phyloP scores from a whole-genome alignment of 2,329 filamentous ascomycete species.

The Epichloe uncinata region DNA sequence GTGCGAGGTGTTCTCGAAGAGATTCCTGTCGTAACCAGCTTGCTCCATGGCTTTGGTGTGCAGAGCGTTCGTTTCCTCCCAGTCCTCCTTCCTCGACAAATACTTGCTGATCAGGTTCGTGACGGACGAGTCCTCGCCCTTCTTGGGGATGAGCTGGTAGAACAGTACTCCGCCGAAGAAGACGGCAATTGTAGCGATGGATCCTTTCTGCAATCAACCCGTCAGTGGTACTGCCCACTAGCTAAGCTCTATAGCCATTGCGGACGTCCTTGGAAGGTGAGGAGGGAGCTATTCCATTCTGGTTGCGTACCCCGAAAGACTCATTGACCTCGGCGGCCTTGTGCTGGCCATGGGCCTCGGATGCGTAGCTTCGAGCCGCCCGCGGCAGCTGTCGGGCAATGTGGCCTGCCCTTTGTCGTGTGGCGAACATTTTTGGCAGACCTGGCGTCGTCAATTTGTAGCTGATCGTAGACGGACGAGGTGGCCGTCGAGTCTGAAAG shows the following conservation, averaged over 20 bases:
- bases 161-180: constrained; percentile 30
- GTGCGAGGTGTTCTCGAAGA: constrained; percentile 32
- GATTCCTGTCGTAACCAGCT: constrained; percentile 43
- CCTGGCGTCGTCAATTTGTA: constrained; percentile 21
- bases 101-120: constrained; percentile 33
- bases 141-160: constrained; percentile 36
- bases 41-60: constrained; percentile 40
- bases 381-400: constrained; percentile 24
- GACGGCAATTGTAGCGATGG: constrained; percentile 31
- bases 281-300: not conserved
- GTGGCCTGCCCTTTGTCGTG: constrained; percentile 31
- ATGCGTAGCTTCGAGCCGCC: constrained; percentile 38
- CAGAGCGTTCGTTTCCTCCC: constrained; percentile 38
- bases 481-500: not conserved
- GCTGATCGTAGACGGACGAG: constrained; percentile 13
- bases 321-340: constrained; percentile 36
- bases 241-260: not conserved
- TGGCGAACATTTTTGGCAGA: constrained; percentile 25
- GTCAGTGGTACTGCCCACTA: not conserved
- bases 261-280: not conserved
- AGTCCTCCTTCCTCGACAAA: constrained; percentile 33
- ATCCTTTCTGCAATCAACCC: constrained; percentile 28
- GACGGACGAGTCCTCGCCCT: constrained; percentile 37
- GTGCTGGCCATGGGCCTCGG: constrained; percentile 35
- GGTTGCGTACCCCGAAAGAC: constrained; percentile 40